phyloP scores from a whole-genome alignment of 2,329 filamentous ascomycete species.

The Paecilomyces niveus region DNA sequence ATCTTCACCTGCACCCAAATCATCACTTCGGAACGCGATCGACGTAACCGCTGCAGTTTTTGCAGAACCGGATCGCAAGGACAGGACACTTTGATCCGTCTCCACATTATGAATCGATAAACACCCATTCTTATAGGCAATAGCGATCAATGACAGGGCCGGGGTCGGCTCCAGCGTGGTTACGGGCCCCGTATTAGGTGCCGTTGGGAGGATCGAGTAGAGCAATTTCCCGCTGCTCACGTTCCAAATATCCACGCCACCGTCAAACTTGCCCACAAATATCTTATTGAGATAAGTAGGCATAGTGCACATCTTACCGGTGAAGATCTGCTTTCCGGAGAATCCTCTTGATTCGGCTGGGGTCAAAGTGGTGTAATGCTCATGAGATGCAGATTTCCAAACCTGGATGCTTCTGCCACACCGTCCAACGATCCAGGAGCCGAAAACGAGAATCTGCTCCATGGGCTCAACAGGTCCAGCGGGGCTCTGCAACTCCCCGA shows the following conservation, averaged over 20 bases:
- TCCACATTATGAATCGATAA: conserved; percentile 76
- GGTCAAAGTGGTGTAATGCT: conserved; percentile 81
- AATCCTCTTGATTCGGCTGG: conserved; percentile 50
- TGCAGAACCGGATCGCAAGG: conserved; percentile 59
- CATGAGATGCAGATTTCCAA: conserved; percentile 75
- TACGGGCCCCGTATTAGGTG: conserved; percentile 67
- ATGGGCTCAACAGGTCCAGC: conserved; percentile 60
- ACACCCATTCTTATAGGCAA: conserved; percentile 75
- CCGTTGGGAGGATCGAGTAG: conserved; percentile 77
- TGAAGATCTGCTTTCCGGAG: conserved; percentile 60
- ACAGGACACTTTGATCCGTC: conserved; percentile 65
- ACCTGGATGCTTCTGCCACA: conserved; percentile 71
- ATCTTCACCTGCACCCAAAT: conserved; percentile 78
- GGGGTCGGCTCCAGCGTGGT: conserved; percentile 80
- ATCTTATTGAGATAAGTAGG: conserved; percentile 96
- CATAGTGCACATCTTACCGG: conserved; percentile 75
- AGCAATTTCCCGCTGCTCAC: conserved; percentile 84
- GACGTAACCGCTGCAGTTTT: conserved; percentile 61
- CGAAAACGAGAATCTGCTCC: conserved; percentile 72
- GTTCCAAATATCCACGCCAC: conserved; percentile 95
- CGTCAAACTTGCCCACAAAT: conserved; percentile 79
- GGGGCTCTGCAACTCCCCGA: conserved; percentile 66
- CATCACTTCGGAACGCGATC: conserved; percentile 87
- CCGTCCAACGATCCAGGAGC: conserved; percentile 83
- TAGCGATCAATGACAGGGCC: conserved; percentile 75